Evolutionary conservation across 2,329 filamentous ascomycete species (phyloP).

Genomic region (Rhytidhysteron rufulum): DNA sequence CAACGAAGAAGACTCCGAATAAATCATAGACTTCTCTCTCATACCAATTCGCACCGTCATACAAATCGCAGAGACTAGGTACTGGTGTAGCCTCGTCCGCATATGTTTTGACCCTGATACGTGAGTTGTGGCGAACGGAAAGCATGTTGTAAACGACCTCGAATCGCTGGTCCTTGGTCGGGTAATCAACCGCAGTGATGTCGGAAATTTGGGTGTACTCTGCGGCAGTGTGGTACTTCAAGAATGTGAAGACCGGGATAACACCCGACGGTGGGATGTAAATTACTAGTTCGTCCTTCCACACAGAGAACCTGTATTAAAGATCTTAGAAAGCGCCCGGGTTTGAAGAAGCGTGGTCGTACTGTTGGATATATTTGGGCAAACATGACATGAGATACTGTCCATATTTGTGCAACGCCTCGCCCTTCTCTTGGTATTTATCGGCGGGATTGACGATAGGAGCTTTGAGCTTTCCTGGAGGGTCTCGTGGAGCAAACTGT

Average conservation of each 20-base stretch:
- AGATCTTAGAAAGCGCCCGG: too few species aligned
- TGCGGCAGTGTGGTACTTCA: conserved; percentile 96
- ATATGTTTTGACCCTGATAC: conserved; percentile 97
- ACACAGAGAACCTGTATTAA: conserved; percentile 81
- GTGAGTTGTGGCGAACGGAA: conserved; percentile 91
- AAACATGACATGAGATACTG: conserved; percentile 95
- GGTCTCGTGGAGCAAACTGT: conserved; percentile 41
- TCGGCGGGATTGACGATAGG: conserved; percentile 88
- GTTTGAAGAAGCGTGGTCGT: too few species aligned
- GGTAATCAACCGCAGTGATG: conserved; percentile 93
- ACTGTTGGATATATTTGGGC: conserved; percentile 96
- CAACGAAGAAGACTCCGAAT: conserved; percentile 94
- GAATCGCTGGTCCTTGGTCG: conserved; percentile 91
- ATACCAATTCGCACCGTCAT: conserved; percentile 97
- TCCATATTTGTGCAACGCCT: conserved; percentile 88
- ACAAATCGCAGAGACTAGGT: conserved; percentile 79
- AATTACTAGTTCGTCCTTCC: conserved; percentile 97
- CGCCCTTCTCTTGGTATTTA: conserved; percentile 83
- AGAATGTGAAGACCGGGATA: conserved; percentile 86
- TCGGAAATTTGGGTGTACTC: conserved; percentile 93
- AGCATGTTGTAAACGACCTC: conserved; percentile 98
- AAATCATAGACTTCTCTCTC: conserved; percentile 97
- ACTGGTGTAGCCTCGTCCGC: conserved; percentile 94
- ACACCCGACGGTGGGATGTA: conserved; percentile 86
- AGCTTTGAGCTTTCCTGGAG: conserved; percentile 59